Percentiles rank a stretch among this genome's conserved stretches.
phyloP scores from a whole-genome alignment of 768 basidiomycete species.

The Grammothele lineata region DNA sequence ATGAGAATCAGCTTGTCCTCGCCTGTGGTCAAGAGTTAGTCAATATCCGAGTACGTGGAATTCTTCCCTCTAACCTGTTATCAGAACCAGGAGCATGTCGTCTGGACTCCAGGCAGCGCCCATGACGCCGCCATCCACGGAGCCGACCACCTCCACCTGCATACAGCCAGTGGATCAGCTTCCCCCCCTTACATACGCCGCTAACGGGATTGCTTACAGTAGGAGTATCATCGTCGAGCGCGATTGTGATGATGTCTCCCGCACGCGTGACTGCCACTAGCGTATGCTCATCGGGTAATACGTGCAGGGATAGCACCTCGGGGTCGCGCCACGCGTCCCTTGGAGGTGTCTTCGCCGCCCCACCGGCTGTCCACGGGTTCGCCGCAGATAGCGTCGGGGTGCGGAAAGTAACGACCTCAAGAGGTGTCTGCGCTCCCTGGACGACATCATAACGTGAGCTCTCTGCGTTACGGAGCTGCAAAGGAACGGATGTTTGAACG shows the following conservation, averaged over 20 bases:
- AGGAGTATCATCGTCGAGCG: slow-evolving; percentile 46
- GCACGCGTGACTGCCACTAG: slow-evolving; percentile 65
- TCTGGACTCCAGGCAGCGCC: slow-evolving; percentile 92
- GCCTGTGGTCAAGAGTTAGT: slow-evolving; percentile 32
- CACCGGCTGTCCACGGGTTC: slow-evolving; percentile 21
- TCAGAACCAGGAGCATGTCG: slow-evolving; percentile 76
- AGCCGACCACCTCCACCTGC: slow-evolving; percentile 80
- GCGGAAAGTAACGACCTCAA: slow-evolving; percentile 13
- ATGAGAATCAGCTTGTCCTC: slow-evolving; percentile 82
- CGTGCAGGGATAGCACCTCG: slow-evolving; percentile 60
- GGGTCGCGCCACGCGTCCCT: not conserved
- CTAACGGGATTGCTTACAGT: slow-evolving; percentile 36
- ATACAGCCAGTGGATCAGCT: not conserved
- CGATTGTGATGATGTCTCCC: slow-evolving; percentile 78
- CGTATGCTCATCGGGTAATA: slow-evolving; percentile 67
- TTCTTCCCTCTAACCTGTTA: slow-evolving; percentile 53
- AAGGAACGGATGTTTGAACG: not conserved
- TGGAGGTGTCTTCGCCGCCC: slow-evolving; percentile 1
- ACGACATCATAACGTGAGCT: slow-evolving; percentile 3
- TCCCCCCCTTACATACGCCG: not conserved
- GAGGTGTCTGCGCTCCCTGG: slow-evolving; percentile 3
- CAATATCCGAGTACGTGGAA: not conserved
- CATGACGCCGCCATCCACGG: slow-evolving; percentile 78
- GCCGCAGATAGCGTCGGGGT: slow-evolving; percentile 13
- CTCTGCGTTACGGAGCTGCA: not conserved